Base-by-base conservation (phyloP, 768 basidiomycete genomes). In the Rossbeevera mucosa region DNA sequence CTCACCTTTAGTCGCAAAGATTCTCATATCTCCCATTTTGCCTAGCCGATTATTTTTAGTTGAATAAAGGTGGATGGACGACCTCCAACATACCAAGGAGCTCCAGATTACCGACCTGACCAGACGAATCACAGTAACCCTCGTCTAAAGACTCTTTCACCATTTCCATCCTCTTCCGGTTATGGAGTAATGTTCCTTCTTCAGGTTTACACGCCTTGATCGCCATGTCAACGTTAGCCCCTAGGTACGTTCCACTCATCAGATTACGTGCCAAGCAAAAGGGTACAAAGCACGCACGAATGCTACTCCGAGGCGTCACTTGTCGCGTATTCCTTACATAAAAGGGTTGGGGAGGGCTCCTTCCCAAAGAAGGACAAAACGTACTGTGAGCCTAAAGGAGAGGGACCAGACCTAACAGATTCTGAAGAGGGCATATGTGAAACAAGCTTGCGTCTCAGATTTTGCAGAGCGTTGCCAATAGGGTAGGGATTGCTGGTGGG, bases 81-180 rank as follows among this genome's bases (percentile, higher is more conserved):
- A 24, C 42, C 14, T 11, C 13, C 29, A 38, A 59, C 78, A 43
- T 55, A 82, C 88, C 89, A n/a, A 84, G 73, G 38, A 78, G 66
- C 28, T 72, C 76, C 48, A 92, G 68, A 62, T 89, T 79, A 7
- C 79, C 80, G 16, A 74, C 74, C 41, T 77, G 73, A 1, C 86
- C 88, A 46, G 83, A 85, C 12, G 84, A 69, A 66, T 93, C 91
- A 57, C 91, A 92, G 61, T 92, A 93, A 3, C 87, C 85, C 55
- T 90, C 87, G 55, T 88, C 75, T n/a, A 87, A 62, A 7, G 82
- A 82, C 62, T 91, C 89, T 57, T 80, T 85, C 28, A 94, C 80
- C 44, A 76, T 72, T 53, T 80, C 79, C 85, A 91, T 86, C 38
- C 81, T 74, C 62, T 85, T 75, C 43, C 81, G 71, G 62, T 87